A percentile compares a stretch with the other conserved stretches of the same genome.
These are phyloP conservation scores for Colletotrichum viniferum DNA, from an alignment of 2,329 filamentous ascomycete species.

Conservation along the genomic window DNA sequence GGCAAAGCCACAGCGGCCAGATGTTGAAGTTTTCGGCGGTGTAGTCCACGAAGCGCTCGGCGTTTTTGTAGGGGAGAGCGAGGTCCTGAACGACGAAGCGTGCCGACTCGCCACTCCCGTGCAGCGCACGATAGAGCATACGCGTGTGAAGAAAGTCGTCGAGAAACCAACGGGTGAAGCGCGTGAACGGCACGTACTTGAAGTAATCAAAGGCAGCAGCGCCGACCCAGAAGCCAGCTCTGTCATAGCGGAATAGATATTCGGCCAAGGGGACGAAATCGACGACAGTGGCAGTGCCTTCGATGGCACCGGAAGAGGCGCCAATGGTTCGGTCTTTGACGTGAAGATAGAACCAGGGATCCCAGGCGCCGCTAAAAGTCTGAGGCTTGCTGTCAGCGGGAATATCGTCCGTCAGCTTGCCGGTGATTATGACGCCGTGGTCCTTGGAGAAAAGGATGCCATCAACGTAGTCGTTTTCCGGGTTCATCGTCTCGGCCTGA, in stretches of 20 bases:
- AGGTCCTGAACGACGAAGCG: conserved; percentile 74
- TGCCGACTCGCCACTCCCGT: conserved; percentile 67
- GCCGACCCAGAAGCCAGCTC: conserved; percentile 77
- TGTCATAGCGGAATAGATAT: conserved; percentile 79
- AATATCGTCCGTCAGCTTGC: conserved; percentile 61
- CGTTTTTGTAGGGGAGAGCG: conserved; percentile 57
- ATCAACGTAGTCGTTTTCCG: conserved; percentile 71
- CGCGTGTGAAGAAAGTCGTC: conserved; percentile 77
- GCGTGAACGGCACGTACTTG: conserved; percentile 66
- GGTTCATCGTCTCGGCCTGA: conserved; percentile 46
- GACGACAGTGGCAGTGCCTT: conserved; percentile 26
- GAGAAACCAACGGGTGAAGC: conserved; percentile 68
- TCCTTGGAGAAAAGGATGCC: conserved; percentile 69
- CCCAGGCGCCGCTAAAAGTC: conserved; percentile 62
- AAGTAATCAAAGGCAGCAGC: conserved; percentile 71
- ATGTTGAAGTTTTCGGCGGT: conserved; percentile 54
- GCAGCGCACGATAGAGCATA: conserved; percentile 75
- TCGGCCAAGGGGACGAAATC: conserved; percentile 72
- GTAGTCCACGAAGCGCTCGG: conserved; percentile 60
- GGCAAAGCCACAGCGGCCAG: conserved; percentile 67
- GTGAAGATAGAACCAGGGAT: conserved; percentile 82
- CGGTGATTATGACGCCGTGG: conserved; percentile 71
- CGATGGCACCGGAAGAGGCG: conserved; percentile 23
- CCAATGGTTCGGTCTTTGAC: conserved; percentile 52
- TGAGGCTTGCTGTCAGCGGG: conserved; percentile 49